Base-by-base conservation (phyloP, 2,329 filamentous ascomycete genomes). In the Xylariales sp. region DNA sequence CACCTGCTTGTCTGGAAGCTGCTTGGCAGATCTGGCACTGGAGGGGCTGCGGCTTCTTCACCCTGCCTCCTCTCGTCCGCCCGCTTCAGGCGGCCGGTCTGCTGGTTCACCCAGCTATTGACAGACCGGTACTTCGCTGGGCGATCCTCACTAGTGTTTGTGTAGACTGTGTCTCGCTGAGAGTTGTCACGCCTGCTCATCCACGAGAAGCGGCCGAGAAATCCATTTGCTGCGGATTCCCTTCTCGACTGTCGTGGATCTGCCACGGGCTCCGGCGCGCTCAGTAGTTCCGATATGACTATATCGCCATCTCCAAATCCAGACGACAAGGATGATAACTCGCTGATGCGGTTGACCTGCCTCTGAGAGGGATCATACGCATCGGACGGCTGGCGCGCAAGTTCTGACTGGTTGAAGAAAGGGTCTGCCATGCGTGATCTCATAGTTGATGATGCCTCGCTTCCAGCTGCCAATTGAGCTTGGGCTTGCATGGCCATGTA, bases 41-140 rank as follows among this genome's bases (percentile, higher is more conserved):
- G n/a, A n/a, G n/a, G 62, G 4, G 68, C 67, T 8, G 62, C 51
- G 15, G 59, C 51, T 14, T 51, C 44, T 48, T 55, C 40, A 54
- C 48, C 57, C 27, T 54, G 43, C 7, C 53, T 53, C 28, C 61
- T 63, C 40, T 66, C 62, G 47, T 68, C 62, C 2, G 66, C 69
- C 18, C 70, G 64, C 49, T 68, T 69, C 20, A 78, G 55, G 3
- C 76, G 67, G 3, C 70, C 71, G 7, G 71, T 72, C 55, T 84
- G 80, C 52, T 84, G 78, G 46, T 72, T 71, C 2, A 85, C 79
- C 81, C 81, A 85, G 20, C 76, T 81, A 40, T 66, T 69, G 40
- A 84, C 66, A 6, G 66, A 71, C 24, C 76, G 69, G 54, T 81
- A 83, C 5, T 72, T 69, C 12, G 74, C 65, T 5, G 74, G 69